A percentile compares a stretch with the other conserved stretches of the same genome.
These are phyloP conservation scores for Vitellaria paradoxa DNA, from an alignment of 179 eudicot genomes.

Conservation along the genomic window DNA sequence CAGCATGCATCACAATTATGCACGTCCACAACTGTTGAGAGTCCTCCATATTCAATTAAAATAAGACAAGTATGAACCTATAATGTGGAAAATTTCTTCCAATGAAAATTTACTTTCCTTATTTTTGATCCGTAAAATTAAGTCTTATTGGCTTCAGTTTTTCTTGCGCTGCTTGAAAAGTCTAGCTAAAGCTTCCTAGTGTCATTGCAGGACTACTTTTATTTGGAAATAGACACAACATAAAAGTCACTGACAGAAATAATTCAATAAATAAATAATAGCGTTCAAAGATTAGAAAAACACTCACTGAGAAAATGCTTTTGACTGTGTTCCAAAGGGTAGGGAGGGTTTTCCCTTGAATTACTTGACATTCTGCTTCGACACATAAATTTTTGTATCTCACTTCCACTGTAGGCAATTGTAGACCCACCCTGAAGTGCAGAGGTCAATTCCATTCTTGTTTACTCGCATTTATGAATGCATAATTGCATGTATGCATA, in stretches of 20 bases:
- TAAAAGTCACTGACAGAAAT: background rate
- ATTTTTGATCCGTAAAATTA: background rate
- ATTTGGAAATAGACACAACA: background rate
- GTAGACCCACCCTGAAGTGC: slow-evolving; percentile 43
- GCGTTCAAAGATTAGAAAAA: background rate
- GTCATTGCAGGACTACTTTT: background rate
- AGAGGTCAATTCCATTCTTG: background rate
- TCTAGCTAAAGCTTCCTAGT: background rate
- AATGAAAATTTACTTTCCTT: background rate
- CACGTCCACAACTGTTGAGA: background rate
- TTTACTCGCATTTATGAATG: background rate
- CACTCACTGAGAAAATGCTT: slow-evolving; percentile 39
- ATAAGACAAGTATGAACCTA: background rate
- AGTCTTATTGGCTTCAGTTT: background rate
- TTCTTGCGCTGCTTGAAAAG: background rate
- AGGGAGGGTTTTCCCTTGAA: slow-evolving; percentile 59
- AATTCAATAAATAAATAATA: background rate
- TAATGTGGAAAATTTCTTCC: background rate
- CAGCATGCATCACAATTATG: background rate
- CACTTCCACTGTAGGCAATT: slow-evolving; percentile 43
- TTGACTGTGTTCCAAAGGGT: slow-evolving; percentile 59
- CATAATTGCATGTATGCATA: background rate
- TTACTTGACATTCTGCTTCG: slow-evolving; percentile 52
- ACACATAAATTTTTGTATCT: slow-evolving; percentile 22
- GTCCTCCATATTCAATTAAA: background rate